Conservation (phyloP, 2,329 filamentous ascomycete species). For the Niveomyces coronatus region DNA sequence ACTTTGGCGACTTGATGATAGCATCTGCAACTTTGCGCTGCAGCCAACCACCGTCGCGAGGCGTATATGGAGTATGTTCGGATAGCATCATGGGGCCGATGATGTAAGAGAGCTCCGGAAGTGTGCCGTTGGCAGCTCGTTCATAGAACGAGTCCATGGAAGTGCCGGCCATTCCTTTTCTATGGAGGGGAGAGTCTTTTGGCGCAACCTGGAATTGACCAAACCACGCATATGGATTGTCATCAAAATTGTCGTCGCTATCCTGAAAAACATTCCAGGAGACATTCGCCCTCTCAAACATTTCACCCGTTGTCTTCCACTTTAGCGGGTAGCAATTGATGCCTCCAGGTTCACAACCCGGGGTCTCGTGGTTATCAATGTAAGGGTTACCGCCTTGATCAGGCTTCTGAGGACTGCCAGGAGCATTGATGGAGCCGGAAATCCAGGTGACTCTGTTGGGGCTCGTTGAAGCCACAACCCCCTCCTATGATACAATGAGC, state of each 20-base stretch:
- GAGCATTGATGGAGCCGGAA: constrained; percentile 40
- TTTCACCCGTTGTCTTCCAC: constrained; percentile 41
- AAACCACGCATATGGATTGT: constrained; percentile 45
- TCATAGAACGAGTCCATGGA: constrained; percentile 39
- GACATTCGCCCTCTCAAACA: constrained; percentile 36
- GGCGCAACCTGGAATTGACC: constrained; percentile 37
- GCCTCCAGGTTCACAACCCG: constrained; percentile 29
- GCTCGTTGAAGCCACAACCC: constrained; percentile 39
- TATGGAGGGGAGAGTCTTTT: constrained; percentile 28
- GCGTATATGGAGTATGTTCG: constrained; percentile 42
- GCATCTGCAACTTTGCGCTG: constrained; percentile 41
- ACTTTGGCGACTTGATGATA: constrained; percentile 37
- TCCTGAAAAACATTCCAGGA: constrained; percentile 42
- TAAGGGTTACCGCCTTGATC: constrained; percentile 33
- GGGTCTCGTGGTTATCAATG: constrained; percentile 40
- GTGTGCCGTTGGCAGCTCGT: constrained; percentile 37
- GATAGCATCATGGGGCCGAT: constrained; percentile 40
- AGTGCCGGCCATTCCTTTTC: constrained; percentile 35
- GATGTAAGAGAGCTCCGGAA: constrained; percentile 42
- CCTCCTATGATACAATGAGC: constrained; percentile 25
- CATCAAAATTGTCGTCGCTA: constrained; percentile 39
- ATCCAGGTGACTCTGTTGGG: constrained; percentile 42
- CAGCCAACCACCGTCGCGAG: constrained; percentile 44
- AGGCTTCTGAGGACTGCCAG: constrained; percentile 30
- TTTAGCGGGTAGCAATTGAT: constrained; percentile 43